A percentile compares a stretch with the other conserved stretches of the same genome.
Evolutionary conservation across 805 yeast genomes (phyloP).

Genomic region (Saturnispora diversa): DNA sequence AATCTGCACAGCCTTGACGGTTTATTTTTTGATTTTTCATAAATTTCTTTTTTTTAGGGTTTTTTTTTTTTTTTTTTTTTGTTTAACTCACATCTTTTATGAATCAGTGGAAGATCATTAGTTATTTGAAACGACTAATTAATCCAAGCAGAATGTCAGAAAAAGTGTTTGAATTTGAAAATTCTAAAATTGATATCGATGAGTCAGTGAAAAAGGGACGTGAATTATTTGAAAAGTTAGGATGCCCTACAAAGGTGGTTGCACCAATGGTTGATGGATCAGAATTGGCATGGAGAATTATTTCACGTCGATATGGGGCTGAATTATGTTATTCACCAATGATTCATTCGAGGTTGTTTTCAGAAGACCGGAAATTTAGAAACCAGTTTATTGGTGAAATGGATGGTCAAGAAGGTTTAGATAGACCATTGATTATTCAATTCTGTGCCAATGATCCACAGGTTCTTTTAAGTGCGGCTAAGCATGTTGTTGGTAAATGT

Average conservation of each 20-base stretch:
- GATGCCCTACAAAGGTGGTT: slow-evolving; percentile 73
- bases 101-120: background rate
- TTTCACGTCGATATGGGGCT: slow-evolving; percentile 86
- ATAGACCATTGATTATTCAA: slow-evolving; percentile 87
- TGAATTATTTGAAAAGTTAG: slow-evolving; percentile 58
- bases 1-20: no score
- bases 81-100: background rate
- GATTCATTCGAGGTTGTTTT: slow-evolving; percentile 89
- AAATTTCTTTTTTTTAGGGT: no score
- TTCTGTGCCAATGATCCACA: slow-evolving; percentile 97
- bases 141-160: background rate
- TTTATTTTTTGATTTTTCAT: no score
- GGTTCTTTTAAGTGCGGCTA: slow-evolving; percentile 71
- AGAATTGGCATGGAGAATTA: slow-evolving; percentile 89
- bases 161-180: slow-evolving; percentile 7
- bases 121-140: background rate
- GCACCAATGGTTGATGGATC: slow-evolving; percentile 99
- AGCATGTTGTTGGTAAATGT: slow-evolving; percentile 68
- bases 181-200: slow-evolving; percentile 18
- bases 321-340: slow-evolving; percentile 92
- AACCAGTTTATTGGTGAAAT: slow-evolving; percentile 57
- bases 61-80: no score
- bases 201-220: slow-evolving; percentile 43
- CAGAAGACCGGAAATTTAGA: slow-evolving; percentile 75
- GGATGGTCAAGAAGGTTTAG: slow-evolving; percentile 65